These are phyloP conservation scores for Sechiopsis laciniata DNA, from an alignment of 306 rosid genomes.

Conservation along the genomic window DNA sequence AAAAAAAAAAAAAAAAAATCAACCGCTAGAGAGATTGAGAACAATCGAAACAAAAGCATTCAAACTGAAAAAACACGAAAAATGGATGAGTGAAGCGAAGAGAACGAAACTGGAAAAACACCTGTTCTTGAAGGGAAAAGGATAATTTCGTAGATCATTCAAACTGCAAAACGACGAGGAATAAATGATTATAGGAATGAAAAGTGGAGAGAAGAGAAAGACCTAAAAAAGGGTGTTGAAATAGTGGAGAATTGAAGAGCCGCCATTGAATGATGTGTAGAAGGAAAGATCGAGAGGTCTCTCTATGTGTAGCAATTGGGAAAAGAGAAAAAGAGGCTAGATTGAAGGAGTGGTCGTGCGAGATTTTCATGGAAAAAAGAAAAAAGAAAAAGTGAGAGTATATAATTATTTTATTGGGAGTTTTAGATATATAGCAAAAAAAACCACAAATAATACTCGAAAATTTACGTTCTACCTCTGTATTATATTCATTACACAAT, in stretches of 20 bases:
- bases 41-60: neutral
- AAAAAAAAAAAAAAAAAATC: neutral
- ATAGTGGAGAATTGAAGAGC: constrained; percentile 8
- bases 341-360: neutral
- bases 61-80: neutral
- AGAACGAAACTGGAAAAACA: neutral
- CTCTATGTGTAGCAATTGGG: neutral
- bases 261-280: constrained; percentile 3
- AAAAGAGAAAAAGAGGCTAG: neutral
- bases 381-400: no score
- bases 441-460: no score
- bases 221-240: constrained; percentile 15
- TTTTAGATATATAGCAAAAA: no score
- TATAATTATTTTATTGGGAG: no score
- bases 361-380: constrained; percentile 12
- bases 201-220: neutral
- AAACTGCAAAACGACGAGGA: neutral
- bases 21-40: neutral
- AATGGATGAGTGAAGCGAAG: neutral
- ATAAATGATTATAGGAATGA: neutral
- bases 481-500: no score
- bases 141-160: constrained; percentile 6
- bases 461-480: no score
- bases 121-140: neutral
- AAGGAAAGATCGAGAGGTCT: neutral